Percentiles rank a stretch among this genome's conserved stretches.
These are phyloP conservation scores for Eucalyptus marginata DNA, from an alignment of 345 rosid genomes.

Conservation along the genomic window DNA sequence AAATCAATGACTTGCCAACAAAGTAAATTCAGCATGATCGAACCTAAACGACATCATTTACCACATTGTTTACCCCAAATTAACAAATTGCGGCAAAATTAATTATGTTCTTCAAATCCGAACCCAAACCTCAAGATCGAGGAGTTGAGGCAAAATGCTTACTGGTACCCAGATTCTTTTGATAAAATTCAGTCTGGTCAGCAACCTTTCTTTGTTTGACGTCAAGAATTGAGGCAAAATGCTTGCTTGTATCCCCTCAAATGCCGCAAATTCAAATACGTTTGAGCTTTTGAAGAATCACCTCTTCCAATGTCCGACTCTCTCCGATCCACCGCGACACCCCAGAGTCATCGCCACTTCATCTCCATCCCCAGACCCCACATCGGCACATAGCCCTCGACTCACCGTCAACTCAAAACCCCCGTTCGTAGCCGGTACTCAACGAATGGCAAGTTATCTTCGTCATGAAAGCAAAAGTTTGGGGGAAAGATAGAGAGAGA, in stretches of 20 bases:
- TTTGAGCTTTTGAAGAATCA: not conserved
- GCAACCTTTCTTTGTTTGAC: not conserved
- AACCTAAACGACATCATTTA: not conserved
- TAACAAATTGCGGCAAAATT: not conserved
- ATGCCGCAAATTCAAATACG: not conserved
- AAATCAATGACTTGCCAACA: not conserved
- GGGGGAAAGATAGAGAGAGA: not conserved
- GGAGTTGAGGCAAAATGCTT: not conserved
- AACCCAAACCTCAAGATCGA: not conserved
- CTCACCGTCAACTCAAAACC: not conserved
- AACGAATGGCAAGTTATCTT: not conserved
- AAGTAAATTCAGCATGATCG: not conserved
- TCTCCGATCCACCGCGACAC: not conserved
- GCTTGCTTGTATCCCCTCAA: not conserved
- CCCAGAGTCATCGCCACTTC: not conserved
- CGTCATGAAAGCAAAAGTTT: not conserved
- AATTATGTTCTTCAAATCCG: fast-evolving
- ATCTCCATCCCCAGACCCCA: not conserved
- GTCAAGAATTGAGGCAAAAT: not conserved
- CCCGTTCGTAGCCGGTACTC: not conserved
- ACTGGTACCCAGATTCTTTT: not conserved
- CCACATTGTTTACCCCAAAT: not conserved
- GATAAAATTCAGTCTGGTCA: not conserved
- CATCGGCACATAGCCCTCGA: not conserved
- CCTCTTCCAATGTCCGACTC: not conserved